Evolutionary conservation across 2,329 filamentous ascomycete species (phyloP), one percentile per base, ranked within the genome.

Genomic region (Periconia sp.): DNA sequence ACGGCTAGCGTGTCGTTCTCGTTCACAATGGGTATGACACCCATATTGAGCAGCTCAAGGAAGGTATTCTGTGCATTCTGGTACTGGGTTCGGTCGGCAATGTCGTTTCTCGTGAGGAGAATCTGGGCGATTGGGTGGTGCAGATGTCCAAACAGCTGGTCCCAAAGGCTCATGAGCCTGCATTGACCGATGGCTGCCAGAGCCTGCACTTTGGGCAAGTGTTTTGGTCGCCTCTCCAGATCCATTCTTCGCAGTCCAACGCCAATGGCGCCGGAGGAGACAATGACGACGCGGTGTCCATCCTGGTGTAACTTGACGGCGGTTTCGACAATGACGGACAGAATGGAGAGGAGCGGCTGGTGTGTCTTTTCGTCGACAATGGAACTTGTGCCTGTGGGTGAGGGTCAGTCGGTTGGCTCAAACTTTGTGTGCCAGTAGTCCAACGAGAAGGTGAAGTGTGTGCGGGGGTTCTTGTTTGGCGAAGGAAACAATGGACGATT

Each of bases 1-100:
- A 99, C 94, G 20, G 92, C 91, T 50, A 99, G 79, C 2, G 94
- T 99, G 74, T 99, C 94, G 74, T 99, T 99, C 77, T 99, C 94
- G 68, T 99, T 99, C 59, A 99, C 94, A 65, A 99, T 97, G 10
- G 94, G 94, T 58, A 99, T 95, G 23, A 97, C 93, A 1, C 92
- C 92, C 88, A 97, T 94, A 66, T 92, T 87, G 17, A 99, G 79
- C 45, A 97, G 82, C 74, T 96, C 91, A 49, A 86, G 84, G 71
- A 99, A 90, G 0, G 94, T 97, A 70, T 96, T 97, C 76, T 97
- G 92, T 0, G 94, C 94, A 77, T 99, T 99, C 59, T 92, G 83
- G 72, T 97, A 99, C 80, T 96, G 90, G 27, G 91, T 93, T 55
- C 91, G 87, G 85, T 97, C 93, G 43, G 92, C 91, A 75, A 99